Base-by-base conservation (phyloP, 2,329 filamentous ascomycete genomes). In the Microdochium paspali region DNA sequence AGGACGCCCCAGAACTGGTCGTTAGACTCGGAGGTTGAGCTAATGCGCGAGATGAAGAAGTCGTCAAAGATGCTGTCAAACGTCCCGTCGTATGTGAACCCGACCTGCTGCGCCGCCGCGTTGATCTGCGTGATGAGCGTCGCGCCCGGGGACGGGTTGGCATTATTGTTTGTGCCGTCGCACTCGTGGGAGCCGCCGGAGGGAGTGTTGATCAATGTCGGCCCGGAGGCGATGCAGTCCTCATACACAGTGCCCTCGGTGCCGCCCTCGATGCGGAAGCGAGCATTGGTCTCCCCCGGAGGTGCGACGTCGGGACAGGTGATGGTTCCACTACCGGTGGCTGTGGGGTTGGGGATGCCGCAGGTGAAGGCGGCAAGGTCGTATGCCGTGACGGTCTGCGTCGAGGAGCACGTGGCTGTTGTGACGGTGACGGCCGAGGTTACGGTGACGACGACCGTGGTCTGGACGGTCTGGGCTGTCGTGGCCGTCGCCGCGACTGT, bases 1-100 rank as follows among this genome's bases (percentile, higher is more conserved):
- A 43, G 39, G 20, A 43, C 39, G 39, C 39, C 39, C 39, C 39
- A 43, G 39, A 43, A 43, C 39, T 43, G 39, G 39, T 23, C 24
- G 39, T 21, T 15, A 6, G 39, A 21, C 39, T 21, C 12, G 20
- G 39, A 21, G 20, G 20, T 43, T n/a, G 20, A 13, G 10, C 10
- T 12, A 21, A 43, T 43, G 18, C 39, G 18, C 10, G 10, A 21
- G 39, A 43, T 43, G 39, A 43, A 43, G 39, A 43, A 43, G 18
- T 43, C 39, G 13, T 21, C 13, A 21, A 43, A 43, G 18, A 4
- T 6, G 39, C 6, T 43, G 7, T 21, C 24, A 12, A 13, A 43
- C 18, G 39, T 23, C 20, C 39, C 39, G 39, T 43, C 39, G 20
- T 21, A 43, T n/a, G 6, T 21, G 39, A 43, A 43, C 18, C 39